Base-by-base conservation (phyloP, 176 grass and related monocot genomes). In the Hsuehochloa calcarea region DNA sequence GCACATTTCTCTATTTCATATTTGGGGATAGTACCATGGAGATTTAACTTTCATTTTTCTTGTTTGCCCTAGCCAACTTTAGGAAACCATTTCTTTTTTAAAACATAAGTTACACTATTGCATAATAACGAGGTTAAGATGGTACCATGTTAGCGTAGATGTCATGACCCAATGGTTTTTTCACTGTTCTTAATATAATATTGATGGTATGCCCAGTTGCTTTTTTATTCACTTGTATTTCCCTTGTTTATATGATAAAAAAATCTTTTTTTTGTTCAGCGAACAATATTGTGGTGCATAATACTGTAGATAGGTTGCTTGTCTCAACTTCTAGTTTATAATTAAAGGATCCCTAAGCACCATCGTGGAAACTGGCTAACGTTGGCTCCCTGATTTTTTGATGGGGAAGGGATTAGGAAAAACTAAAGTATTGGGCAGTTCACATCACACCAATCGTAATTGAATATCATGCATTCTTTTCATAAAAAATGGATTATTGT, bases 1-100 rank as follows among this genome's bases (percentile, higher is more conserved):
- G 55, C 47, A 70, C 19, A 85, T 78, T 65, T 71, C 31, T 71
- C 5, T 71, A 34, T 61, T 79, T 88, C 3, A 26, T 86, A 72
- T 80, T 82, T 69, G 10, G 15, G 10, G 29, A 50, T 77, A 50
- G 9, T 13, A 10, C 38, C 6, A 1, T 55, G 44, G 22, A 47
- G 19, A 68, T 68, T 27, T 43, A n/a, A 15, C 35, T 50, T 75
- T 27, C 22, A 20, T 61, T 61, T 61, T 26, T 61, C 58, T 61
- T 61, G 58, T 61, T 61, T 82, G n/a, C 35, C 22, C 10, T 80
- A 65, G 9, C 44, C 3, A 23, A 64, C 37, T 8, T 80, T 64
- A 38, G 50, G 31, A 46, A 72, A 66, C 10, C 13, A 44, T 14
- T 56, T 71, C 5, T 31, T 37, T 49, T 27, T 25, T 40, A 2